Percentiles rank a stretch among this genome's conserved stretches.
Evolutionary conservation across 208 protist species (phyloP).

Genomic region (Acanthamoeba sp.): DNA sequence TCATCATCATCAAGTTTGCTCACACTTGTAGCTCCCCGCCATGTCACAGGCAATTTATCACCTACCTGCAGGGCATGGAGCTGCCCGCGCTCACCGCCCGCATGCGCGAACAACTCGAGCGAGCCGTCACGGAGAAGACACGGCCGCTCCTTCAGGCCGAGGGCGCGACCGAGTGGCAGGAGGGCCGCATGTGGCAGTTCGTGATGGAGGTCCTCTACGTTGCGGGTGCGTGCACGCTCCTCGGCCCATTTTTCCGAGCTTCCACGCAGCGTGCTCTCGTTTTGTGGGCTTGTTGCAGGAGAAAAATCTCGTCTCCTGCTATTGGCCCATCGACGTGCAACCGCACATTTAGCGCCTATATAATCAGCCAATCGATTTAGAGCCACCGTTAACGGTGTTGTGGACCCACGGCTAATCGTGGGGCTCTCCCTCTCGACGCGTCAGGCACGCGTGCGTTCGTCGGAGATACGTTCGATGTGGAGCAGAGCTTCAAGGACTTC

Average conservation of each 20-base stretch:
- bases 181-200: slow-evolving; percentile 13
- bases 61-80: not conserved
- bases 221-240: not conserved
- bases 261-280: not conserved
- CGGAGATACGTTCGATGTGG: slow-evolving; percentile 16
- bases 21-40: too few relatives aligned
- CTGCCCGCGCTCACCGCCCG: not conserved
- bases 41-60: slow-evolving; percentile 22
- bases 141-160: not conserved
- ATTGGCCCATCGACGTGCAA: too few relatives aligned
- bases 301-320: too few relatives aligned
- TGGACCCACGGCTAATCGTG: not conserved
- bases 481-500: slow-evolving; percentile 48
- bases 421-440: not conserved
- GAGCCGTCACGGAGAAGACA: slow-evolving; percentile 1
- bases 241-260: not conserved
- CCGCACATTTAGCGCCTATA: too few relatives aligned
- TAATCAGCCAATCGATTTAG: not conserved
- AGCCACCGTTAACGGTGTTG: not conserved
- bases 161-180: not conserved
- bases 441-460: slow-evolving; percentile 14
- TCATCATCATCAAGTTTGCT: too few relatives aligned
- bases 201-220: slow-evolving; percentile 39
- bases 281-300: not conserved
- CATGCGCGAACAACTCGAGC: slow-evolving; percentile 18